Conservation (phyloP, 2,329 filamentous ascomycete genomes). For the Diaporthe capsici region DNA sequence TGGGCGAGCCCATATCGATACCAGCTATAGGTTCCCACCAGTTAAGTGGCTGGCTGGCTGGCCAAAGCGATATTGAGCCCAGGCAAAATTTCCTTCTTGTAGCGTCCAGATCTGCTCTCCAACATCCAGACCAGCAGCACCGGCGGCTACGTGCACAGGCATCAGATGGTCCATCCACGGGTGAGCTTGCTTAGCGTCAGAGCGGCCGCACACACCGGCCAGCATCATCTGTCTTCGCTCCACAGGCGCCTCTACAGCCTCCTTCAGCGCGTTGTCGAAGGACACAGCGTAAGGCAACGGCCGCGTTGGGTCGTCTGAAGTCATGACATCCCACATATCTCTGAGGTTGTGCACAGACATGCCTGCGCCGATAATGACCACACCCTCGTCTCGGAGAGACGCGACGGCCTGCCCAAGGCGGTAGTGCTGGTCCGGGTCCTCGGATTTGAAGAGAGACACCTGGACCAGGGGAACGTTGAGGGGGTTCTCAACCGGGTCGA, state of each 20-base stretch:
- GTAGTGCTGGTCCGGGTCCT: slow-evolving; percentile 77
- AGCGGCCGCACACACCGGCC: slow-evolving; percentile 55
- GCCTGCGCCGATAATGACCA: slow-evolving; percentile 79
- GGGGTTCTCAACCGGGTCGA: slow-evolving; percentile 73
- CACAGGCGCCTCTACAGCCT: slow-evolving; percentile 67
- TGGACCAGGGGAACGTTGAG: slow-evolving; percentile 79
- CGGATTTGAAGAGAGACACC: slow-evolving; percentile 76
- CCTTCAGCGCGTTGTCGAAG: slow-evolving; percentile 78
- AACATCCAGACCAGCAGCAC: slow-evolving; percentile 54
- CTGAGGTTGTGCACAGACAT: slow-evolving; percentile 82
- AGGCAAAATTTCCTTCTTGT: slow-evolving; percentile 41
- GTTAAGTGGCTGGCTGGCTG: not conserved
- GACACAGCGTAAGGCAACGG: slow-evolving; percentile 70
- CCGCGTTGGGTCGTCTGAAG: slow-evolving; percentile 55
- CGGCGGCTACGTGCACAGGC: slow-evolving; percentile 62
- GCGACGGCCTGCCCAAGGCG: slow-evolving; percentile 76
- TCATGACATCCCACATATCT: slow-evolving; percentile 58
- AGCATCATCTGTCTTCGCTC: slow-evolving; percentile 56
- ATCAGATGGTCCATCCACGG: slow-evolving; percentile 66
- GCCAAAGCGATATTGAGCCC: slow-evolving; percentile 43
- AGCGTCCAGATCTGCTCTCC: slow-evolving; percentile 40
- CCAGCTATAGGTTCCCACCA: not conserved
- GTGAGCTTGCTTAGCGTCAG: slow-evolving; percentile 63
- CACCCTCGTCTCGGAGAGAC: slow-evolving; percentile 75
- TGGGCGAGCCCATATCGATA: not conserved